These are phyloP conservation scores for Bryum argenteum DNA, from an alignment of 225 moss, liverwort and hornwort species.

Conservation along the genomic window DNA sequence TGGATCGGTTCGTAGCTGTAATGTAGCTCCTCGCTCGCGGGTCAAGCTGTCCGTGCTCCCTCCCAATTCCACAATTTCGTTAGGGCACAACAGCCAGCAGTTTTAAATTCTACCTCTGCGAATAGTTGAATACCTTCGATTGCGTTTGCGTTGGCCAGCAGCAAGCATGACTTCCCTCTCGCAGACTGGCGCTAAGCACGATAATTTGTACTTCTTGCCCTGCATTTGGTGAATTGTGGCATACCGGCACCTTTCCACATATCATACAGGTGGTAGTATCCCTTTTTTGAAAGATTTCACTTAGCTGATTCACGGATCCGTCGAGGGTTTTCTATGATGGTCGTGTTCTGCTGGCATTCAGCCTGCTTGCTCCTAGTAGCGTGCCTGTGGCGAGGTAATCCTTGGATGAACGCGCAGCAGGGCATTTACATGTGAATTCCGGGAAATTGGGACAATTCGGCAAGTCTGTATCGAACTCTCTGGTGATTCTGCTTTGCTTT, in stretches of 20 bases:
- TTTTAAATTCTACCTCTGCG: slow-evolving; percentile 4
- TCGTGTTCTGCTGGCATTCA: neutral
- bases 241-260: neutral
- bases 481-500: slow-evolving; percentile 17
- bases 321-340: slow-evolving; percentile 6
- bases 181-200: neutral
- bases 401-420: slow-evolving; percentile 17
- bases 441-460: slow-evolving; percentile 8
- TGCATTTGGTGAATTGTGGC: slow-evolving; percentile 23
- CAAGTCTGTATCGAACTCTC: slow-evolving; percentile 10
- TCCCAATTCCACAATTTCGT: slow-evolving; percentile 4
- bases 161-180: slow-evolving; percentile 3
- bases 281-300: slow-evolving; percentile 1
- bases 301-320: slow-evolving; percentile 23
- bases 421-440: slow-evolving; percentile 14
- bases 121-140: slow-evolving; percentile 8
- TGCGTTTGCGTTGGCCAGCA: neutral
- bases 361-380: neutral
- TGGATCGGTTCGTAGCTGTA: neutral
- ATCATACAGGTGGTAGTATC: neutral
- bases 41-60: neutral
- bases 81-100: slow-evolving; percentile 17
- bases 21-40: neutral
- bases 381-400: neutral
- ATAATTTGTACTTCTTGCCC: neutral